These are phyloP conservation scores for Diaporthe humulicola DNA, from an alignment of 2,329 filamentous ascomycete genomes.

Conservation along the genomic window DNA sequence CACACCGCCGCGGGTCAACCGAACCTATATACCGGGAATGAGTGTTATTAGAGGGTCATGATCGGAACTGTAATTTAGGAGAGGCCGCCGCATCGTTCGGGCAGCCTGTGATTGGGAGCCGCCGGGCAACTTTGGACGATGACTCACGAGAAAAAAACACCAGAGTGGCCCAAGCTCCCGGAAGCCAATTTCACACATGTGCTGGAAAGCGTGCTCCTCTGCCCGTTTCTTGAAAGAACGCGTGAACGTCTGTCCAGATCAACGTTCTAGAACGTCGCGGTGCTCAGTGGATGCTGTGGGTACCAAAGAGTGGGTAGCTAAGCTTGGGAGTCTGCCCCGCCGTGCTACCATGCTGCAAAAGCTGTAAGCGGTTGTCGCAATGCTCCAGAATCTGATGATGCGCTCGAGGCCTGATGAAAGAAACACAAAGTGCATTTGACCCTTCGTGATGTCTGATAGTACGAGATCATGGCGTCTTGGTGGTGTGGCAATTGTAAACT, in stretches of 20 bases:
- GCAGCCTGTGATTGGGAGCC: constrained; percentile 9
- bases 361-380: background rate
- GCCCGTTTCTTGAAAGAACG: background rate
- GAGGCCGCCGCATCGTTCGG: background rate
- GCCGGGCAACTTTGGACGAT: constrained; percentile 3
- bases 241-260: background rate
- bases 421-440: background rate
- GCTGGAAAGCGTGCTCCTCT: background rate
- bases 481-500: background rate
- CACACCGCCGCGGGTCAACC: constrained; percentile 26
- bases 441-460: background rate
- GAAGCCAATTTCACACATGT: background rate
- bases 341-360: background rate
- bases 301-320: constrained; percentile 29
- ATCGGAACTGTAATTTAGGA: constrained; percentile 26
- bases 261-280: constrained; percentile 32
- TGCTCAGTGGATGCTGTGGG: constrained; percentile 17
- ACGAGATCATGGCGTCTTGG: background rate
- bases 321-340: constrained; percentile 6
- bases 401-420: background rate
- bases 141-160: constrained; percentile 3
- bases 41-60: constrained; percentile 12
- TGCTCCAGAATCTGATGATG: background rate
- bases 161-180: constrained; percentile 17
- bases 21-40: constrained; percentile 27